These are phyloP conservation scores for Tulasnella sp. DNA, from an alignment of 768 basidiomycete genomes.

Conservation along the genomic window DNA sequence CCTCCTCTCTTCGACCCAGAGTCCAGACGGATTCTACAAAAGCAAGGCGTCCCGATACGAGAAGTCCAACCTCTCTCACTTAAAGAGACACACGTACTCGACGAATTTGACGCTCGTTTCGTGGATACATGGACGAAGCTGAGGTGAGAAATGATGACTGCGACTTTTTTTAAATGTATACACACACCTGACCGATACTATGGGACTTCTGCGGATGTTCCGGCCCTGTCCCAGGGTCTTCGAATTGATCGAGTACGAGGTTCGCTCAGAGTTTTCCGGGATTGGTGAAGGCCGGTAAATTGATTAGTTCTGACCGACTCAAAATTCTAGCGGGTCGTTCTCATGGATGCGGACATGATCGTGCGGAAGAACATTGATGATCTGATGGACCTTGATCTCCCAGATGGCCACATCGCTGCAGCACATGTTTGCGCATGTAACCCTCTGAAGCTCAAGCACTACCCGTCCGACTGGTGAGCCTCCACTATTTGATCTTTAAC, in stretches of 20 bases:
- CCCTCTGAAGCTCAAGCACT: constrained; percentile 70
- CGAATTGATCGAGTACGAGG: constrained; percentile 56
- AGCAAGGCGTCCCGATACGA: constrained; percentile 41
- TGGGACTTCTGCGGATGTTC: background rate
- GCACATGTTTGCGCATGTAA: constrained; percentile 91
- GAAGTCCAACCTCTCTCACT: constrained; percentile 54
- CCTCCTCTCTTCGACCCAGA: constrained; percentile 46
- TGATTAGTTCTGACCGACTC: too few relatives aligned
- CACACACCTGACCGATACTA: too few relatives aligned
- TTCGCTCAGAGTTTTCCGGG: constrained; percentile 23
- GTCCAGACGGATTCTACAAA: constrained; percentile 40
- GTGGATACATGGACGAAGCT: constrained; percentile 33
- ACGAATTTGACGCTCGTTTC: constrained; percentile 20
- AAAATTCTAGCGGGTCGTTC: constrained; percentile 37
- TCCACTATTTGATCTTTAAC: background rate
- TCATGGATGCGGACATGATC: constrained; percentile 85
- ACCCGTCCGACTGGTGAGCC: constrained; percentile 75
- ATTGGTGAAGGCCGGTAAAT: too few relatives aligned
- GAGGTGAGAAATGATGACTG: constrained; percentile 2
- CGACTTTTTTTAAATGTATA: background rate
- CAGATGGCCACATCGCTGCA: constrained; percentile 69
- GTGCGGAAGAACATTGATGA: constrained; percentile 76
- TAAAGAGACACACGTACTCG: constrained; percentile 27
- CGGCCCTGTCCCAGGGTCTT: constrained; percentile 36
- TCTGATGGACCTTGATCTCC: constrained; percentile 36